Evolutionary conservation across 1,139 yeast genomes (phyloP).

Genomic region (Saccharomyces pastorianus): DNA sequence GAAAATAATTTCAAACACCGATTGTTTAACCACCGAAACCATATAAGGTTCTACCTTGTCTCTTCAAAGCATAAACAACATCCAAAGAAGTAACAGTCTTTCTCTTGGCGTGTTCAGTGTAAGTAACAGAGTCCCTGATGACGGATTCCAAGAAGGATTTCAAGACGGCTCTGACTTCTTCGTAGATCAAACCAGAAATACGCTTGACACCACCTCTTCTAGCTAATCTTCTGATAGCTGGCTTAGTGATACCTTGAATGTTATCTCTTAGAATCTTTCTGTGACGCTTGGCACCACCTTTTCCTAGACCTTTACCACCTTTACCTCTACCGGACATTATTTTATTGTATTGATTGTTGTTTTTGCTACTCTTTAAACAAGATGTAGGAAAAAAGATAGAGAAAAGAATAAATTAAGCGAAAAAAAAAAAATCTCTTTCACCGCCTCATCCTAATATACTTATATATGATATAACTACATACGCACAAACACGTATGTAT

Average conservation of each 20-base stretch:
- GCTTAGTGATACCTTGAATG: slow-evolving; percentile 99
- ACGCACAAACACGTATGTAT: not conserved
- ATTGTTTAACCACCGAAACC: slow-evolving; percentile 93
- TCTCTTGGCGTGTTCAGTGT: slow-evolving; percentile 99
- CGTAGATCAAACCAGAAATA: slow-evolving; percentile 96
- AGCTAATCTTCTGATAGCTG: slow-evolving; percentile 99
- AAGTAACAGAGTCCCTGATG: slow-evolving; percentile 97
- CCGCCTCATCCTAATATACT: not conserved
- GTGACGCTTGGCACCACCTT: slow-evolving; percentile 99
- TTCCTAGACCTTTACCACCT: slow-evolving; percentile 99
- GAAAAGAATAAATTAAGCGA: not conserved
- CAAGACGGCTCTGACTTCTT: slow-evolving; percentile 95
- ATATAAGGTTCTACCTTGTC: slow-evolving; percentile 99
- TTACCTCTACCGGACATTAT: slow-evolving; percentile 98
- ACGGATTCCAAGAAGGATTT: slow-evolving; percentile 94
- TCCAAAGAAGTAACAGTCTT: slow-evolving; percentile 98
- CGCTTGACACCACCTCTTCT: slow-evolving; percentile 99
- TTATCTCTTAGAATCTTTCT: slow-evolving; percentile 98
- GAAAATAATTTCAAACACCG: not conserved
- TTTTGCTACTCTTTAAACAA: slow-evolving; percentile 6
- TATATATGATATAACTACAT: not conserved
- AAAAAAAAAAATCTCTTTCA: not conserved
- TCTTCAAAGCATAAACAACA: slow-evolving; percentile 98
- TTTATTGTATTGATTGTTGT: slow-evolving; percentile 17
- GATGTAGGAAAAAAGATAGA: not conserved